A percentile compares a stretch with the other conserved stretches of the same genome.
phyloP scores from a whole-genome alignment of 1,284 basidiomycete species.

The Stygiomarasmius scandens region DNA sequence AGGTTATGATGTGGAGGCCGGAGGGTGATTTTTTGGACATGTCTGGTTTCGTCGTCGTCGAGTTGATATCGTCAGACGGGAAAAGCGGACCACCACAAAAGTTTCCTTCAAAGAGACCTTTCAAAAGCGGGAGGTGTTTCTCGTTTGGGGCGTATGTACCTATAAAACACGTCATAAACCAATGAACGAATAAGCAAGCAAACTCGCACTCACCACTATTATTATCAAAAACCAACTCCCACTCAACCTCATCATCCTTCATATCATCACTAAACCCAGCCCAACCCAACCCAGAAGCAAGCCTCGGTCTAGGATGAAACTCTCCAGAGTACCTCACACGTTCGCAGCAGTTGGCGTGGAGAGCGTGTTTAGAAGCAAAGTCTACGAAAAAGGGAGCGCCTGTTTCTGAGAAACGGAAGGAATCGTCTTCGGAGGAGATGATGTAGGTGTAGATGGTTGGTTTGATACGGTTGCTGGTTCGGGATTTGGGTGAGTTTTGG shows the following conservation, averaged over 20 bases:
- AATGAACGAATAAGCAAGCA: too few relatives aligned
- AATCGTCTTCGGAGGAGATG: conserved; percentile 68
- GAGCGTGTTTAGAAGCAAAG: conserved; percentile 74
- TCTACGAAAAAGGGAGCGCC: conserved; percentile 81
- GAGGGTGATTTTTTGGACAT: background rate
- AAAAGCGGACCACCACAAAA: conserved; percentile 65
- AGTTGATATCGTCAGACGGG: conserved; percentile 26
- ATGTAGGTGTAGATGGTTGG: conserved; percentile 81
- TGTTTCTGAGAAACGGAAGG: conserved; percentile 77
- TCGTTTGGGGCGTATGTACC: conserved; percentile 69
- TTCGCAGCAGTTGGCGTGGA: conserved; percentile 56
- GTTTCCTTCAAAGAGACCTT: conserved; percentile 65
- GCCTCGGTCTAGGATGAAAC: conserved; percentile 71
- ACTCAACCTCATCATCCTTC: conserved; percentile 55
- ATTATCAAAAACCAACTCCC: conserved; percentile 80
- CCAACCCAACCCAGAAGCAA: conserved; percentile 49
- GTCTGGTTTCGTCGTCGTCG: conserved; percentile 32
- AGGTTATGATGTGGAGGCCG: background rate
- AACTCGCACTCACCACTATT: conserved; percentile 53
- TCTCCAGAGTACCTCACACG: conserved; percentile 66
- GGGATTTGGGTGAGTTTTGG: too few relatives aligned
- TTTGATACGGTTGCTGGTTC: conserved; percentile 63
- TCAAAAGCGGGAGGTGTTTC: conserved; percentile 54
- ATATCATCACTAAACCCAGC: conserved; percentile 55
- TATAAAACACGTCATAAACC: too few relatives aligned